Evolutionary conservation across 306 rosid genomes (phyloP), one percentile per base, ranked within the genome.

Genomic region (Comarum palustre): DNA sequence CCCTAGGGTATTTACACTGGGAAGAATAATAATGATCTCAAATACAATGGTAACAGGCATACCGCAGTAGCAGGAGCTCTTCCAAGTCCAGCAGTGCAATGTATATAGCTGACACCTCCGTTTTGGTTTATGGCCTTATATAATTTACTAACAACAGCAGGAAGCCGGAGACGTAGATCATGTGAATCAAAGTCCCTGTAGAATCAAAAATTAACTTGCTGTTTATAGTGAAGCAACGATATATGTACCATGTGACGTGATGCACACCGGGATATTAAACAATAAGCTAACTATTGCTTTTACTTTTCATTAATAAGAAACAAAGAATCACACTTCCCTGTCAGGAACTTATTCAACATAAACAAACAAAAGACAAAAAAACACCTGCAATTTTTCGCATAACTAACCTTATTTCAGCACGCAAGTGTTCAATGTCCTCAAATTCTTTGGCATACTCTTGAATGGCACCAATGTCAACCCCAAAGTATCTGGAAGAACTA

Each of bases 21-120:
- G 43, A 45, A 29, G 13, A 59, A 60, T 65, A 71, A 54, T 74
- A 58, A 19, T 43, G 66, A 29, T 71, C 22, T 36, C 24, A 48
- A 68, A 19, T 47, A 69, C 29, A 48, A n/a, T 5, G 17, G 16
- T 69, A 31, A 29, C 64, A 32, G 46, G 81, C 86, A 62, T 88
- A 90, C 97, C 77, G 81, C 90, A 84, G 83, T 89, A 74, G 96
- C 91, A 27, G 99, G 99, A 82, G 99, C 99, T 84, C 99, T 88
- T 79, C 99, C 99, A 68, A 95, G 87, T 78, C 99, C 99, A 76
- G 99, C 99, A 77, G 99, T 95, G 84, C 99, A 95, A 77, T 95
- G 99, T 66, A 95, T 71, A 77, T 91, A 95, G 76, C 93, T 79
- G 69, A 91, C 90, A 47, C 99, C 99, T 68, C 97, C 99, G 71